Evolutionary conservation across 148 eudicot genomes (phyloP).

Genomic region (Heliamphora exappendiculata): DNA sequence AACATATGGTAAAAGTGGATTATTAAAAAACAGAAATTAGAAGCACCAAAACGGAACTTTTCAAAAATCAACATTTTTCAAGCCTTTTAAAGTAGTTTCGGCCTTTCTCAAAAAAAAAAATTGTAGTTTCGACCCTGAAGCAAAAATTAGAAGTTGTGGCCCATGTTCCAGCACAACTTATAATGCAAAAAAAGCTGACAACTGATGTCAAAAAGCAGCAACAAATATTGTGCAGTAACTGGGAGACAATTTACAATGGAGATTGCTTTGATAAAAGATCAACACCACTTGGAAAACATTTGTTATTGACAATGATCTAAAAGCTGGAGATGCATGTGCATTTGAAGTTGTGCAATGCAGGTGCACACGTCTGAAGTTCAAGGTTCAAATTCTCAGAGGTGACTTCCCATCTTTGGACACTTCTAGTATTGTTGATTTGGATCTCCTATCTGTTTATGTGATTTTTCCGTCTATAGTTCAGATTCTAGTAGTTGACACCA

Average conservation of each 20-base stretch:
- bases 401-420: conserved; percentile 18
- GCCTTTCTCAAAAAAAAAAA: too few species aligned
- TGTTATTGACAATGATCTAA: conserved; percentile 30
- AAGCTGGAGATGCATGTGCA: conserved; percentile 39
- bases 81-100: too few species aligned
- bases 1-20: too few species aligned
- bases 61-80: too few species aligned
- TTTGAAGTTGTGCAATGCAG: conserved; percentile 30
- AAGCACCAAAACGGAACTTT: too few species aligned
- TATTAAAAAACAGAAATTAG: too few species aligned
- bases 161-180: too few species aligned
- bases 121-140: too few species aligned
- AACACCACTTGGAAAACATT: conserved; percentile 28
- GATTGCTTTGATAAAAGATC: conserved; percentile 7
- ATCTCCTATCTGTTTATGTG: not conserved
- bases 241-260: conserved; percentile 28
- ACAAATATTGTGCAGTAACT: too few species aligned
- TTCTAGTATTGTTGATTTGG: conserved; percentile 11
- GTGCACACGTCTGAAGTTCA: conserved; percentile 14
- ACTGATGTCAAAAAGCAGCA: too few species aligned
- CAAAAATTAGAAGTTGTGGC: too few species aligned
- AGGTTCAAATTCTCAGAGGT: conserved; percentile 38
- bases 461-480: not conserved
- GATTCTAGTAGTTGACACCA: not conserved
- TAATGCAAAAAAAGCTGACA: too few species aligned